These are phyloP conservation scores for Gossypium laxum DNA, from an alignment of 441 rosid genomes.

Conservation along the genomic window DNA sequence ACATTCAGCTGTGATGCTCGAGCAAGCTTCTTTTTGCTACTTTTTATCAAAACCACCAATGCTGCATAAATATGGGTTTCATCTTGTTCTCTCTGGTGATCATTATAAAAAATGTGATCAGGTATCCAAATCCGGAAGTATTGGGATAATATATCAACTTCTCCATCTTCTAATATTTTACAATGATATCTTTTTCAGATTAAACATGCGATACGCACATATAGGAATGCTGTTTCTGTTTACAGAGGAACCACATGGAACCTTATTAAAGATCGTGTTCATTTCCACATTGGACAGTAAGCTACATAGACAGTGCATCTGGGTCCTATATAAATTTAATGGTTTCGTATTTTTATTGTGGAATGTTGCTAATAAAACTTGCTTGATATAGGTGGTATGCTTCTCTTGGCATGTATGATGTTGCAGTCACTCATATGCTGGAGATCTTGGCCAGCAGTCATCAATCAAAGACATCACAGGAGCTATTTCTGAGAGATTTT, in stretches of 20 bases:
- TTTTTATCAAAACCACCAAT: constrained; percentile 76
- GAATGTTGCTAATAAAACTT: constrained; percentile 15
- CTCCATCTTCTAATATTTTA: constrained; percentile 8
- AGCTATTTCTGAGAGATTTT: constrained; percentile 70
- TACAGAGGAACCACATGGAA: constrained; percentile 78
- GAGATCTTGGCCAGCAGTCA: constrained; percentile 75
- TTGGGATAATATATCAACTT: neutral
- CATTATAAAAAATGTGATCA: constrained; percentile 87
- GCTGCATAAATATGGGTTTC: constrained; percentile 95
- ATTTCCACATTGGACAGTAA: constrained; percentile 95
- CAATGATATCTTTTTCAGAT: constrained; percentile 35
- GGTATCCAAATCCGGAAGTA: constrained; percentile 37
- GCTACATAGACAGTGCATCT: constrained; percentile 26
- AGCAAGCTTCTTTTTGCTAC: constrained; percentile 98
- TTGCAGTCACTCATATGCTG: constrained; percentile 70
- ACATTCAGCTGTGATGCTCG: constrained; percentile 97
- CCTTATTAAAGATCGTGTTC: constrained; percentile 86
- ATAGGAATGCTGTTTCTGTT: constrained; percentile 74
- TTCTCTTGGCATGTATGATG: constrained; percentile 79
- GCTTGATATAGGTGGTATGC: constrained; percentile 71
- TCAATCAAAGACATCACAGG: constrained; percentile 84
- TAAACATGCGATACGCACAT: constrained; percentile 91
- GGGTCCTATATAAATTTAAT: constrained; percentile 14
- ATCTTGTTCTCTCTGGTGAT: constrained; percentile 95
- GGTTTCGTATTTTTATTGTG: constrained; percentile 12